A percentile compares a stretch with the other conserved stretches of the same genome.
Conservation (phyloP, 805 yeast genomes). For the Kuraishia ogatae region DNA sequence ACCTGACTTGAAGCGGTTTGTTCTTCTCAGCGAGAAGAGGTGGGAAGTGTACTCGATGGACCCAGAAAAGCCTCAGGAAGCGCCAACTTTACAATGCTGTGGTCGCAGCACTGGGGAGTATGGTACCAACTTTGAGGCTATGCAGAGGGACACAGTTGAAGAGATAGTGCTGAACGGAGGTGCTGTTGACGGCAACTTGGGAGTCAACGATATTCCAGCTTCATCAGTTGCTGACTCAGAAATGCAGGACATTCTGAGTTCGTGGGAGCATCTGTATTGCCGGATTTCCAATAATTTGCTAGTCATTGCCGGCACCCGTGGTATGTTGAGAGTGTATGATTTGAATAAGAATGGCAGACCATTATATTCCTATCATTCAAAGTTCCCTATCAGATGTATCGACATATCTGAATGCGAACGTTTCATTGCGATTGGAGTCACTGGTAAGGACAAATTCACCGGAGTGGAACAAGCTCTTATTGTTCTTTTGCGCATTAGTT, state of each 20-base stretch:
- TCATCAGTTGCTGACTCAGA: constrained; percentile 22
- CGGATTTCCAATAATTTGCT: constrained; percentile 49
- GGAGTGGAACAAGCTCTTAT: constrained; percentile 73
- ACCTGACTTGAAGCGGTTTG: constrained; percentile 57
- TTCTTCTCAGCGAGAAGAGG: constrained; percentile 52
- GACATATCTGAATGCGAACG: constrained; percentile 59
- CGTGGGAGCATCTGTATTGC: constrained; percentile 57
- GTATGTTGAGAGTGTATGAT: constrained; percentile 60
- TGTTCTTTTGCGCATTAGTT: constrained; percentile 33
- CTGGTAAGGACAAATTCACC: constrained; percentile 64
- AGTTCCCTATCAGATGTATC: constrained; percentile 72
- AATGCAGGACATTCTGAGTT: constrained; percentile 24
- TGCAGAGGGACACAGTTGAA: constrained; percentile 16
- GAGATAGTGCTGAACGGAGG: constrained; percentile 16
- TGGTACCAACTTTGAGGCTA: constrained; percentile 39
- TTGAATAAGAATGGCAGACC: constrained; percentile 48
- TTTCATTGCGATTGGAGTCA: constrained; percentile 70
- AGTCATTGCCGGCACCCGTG: constrained; percentile 66
- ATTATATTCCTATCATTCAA: constrained; percentile 59
- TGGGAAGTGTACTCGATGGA: constrained; percentile 68
- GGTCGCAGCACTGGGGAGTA: constrained; percentile 66
- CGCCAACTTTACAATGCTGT: constrained; percentile 54
- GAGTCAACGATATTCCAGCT: constrained; percentile 12
- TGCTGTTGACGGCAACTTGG: constrained; percentile 15
- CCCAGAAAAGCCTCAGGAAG: constrained; percentile 27